A percentile compares a stretch with the other conserved stretches of the same genome.
Conservation (phyloP, 345 rosid genomes). For the Boechera divaricarpa region DNA sequence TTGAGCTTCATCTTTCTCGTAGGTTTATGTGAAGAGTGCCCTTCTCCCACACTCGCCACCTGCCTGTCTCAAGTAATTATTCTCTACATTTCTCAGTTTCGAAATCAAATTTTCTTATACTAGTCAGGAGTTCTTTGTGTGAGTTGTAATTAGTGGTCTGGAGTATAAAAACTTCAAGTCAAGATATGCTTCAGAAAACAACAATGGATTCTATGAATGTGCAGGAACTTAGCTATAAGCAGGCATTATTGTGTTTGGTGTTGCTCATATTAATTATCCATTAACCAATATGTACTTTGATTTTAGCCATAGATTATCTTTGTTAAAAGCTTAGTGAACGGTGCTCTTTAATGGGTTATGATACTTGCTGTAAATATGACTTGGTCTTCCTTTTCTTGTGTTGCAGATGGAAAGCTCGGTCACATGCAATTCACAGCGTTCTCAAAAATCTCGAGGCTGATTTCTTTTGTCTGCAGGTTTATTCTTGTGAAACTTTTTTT, state of each 20-base stretch:
- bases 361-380: constrained; percentile 2
- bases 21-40: constrained; percentile 85
- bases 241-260: constrained; percentile 10
- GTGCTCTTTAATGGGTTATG: constrained; percentile 8
- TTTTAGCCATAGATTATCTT: neutral
- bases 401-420: constrained; percentile 87
- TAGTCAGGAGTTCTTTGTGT: constrained; percentile 20
- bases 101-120: neutral
- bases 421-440: constrained; percentile 67
- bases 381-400: constrained; percentile 27
- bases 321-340: neutral
- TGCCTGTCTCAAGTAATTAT: constrained; percentile 75
- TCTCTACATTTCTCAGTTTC: constrained; percentile 13
- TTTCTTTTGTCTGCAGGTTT: constrained; percentile 90
- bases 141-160: neutral
- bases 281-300: neutral
- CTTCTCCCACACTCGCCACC: constrained; percentile 82
- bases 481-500: neutral
- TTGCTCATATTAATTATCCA: neutral
- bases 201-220: constrained; percentile 2
- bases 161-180: neutral
- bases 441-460: constrained; percentile 66
- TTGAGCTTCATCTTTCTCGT: constrained; percentile 20
- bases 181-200: neutral
- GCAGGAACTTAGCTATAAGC: neutral